Percentiles rank a stretch among this genome's conserved stretches.
These are phyloP conservation scores for Scheffersomyces titani DNA, from an alignment of 1,139 yeast genomes.

Conservation along the genomic window DNA sequence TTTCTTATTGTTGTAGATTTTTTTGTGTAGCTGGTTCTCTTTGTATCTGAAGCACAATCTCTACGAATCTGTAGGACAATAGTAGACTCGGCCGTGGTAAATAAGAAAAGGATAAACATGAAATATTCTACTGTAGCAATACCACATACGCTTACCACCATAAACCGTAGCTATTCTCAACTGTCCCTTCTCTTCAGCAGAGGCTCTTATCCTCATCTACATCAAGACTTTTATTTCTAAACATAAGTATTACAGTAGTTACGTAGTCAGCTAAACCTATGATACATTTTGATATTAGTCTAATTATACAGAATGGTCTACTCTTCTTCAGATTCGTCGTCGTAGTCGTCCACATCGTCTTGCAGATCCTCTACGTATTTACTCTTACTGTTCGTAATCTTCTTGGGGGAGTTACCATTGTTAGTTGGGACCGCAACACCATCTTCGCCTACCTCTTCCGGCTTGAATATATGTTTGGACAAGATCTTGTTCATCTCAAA, in stretches of 20 bases:
- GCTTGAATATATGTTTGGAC: conserved; percentile 52
- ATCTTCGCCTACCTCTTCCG: conserved; percentile 29
- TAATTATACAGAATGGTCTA: background rate
- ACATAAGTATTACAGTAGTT: background rate
- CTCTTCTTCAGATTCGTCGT: conserved; percentile 7
- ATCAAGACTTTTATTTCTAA: no score
- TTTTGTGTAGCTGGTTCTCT: background rate
- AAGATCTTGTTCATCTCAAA: conserved; percentile 69
- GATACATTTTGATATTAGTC: conserved; percentile 2
- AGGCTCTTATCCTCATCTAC: no score
- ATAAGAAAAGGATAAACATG: no score
- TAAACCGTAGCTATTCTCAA: no score
- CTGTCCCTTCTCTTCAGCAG: no score
- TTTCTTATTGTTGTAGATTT: no score
- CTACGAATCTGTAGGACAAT: no score
- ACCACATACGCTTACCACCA: no score
- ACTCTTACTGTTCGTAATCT: background rate
- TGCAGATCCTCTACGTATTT: conserved; percentile 6
- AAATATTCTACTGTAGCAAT: no score
- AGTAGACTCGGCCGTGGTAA: no score
- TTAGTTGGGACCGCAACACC: background rate
- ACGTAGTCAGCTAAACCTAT: background rate
- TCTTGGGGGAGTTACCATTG: background rate
- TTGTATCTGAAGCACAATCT: background rate
- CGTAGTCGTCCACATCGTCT: conserved; percentile 13